phyloP scores from a whole-genome alignment of 2,329 filamentous ascomycete genomes.

The Tricladium varicosporioides region DNA sequence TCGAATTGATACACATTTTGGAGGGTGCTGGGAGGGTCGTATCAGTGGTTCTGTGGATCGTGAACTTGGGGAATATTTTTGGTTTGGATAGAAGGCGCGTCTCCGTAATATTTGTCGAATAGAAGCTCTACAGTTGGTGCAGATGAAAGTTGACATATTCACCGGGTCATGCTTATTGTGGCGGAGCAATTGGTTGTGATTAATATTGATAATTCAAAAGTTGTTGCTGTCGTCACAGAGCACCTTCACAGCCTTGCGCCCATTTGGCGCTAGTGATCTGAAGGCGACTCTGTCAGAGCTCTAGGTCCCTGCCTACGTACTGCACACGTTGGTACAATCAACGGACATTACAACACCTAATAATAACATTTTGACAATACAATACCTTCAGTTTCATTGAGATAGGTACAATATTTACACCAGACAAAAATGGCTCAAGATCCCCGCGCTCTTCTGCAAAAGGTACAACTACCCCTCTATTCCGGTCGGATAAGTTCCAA shows the following conservation, averaged over 20 bases:
- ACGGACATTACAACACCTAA: conserved; percentile 5
- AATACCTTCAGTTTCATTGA: conserved; percentile 8
- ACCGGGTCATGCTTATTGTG: neutral
- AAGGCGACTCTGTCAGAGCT: neutral
- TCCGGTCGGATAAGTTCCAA: conserved; percentile 18
- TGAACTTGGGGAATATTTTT: neutral
- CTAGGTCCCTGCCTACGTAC: neutral
- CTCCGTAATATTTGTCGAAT: conserved; percentile 2
- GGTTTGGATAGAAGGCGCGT: neutral
- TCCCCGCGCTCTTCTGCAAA: conserved; percentile 74
- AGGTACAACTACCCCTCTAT: conserved; percentile 51
- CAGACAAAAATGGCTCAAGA: conserved; percentile 66
- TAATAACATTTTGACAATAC: conserved; percentile 9
- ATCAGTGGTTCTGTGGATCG: neutral
- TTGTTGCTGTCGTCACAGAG: no score
- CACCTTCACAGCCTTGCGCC: neutral
- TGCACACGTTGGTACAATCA: neutral
- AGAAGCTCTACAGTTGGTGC: conserved; percentile 19
- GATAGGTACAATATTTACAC: neutral
- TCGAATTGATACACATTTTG: no score
- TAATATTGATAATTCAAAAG: neutral
- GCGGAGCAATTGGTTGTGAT: neutral
- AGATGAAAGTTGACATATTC: conserved; percentile 11
- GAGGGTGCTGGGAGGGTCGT: neutral
- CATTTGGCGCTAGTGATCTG: neutral